These are phyloP conservation scores for Dittrichia graveolens DNA, from an alignment of 129 eudicot genomes.

Conservation along the genomic window DNA sequence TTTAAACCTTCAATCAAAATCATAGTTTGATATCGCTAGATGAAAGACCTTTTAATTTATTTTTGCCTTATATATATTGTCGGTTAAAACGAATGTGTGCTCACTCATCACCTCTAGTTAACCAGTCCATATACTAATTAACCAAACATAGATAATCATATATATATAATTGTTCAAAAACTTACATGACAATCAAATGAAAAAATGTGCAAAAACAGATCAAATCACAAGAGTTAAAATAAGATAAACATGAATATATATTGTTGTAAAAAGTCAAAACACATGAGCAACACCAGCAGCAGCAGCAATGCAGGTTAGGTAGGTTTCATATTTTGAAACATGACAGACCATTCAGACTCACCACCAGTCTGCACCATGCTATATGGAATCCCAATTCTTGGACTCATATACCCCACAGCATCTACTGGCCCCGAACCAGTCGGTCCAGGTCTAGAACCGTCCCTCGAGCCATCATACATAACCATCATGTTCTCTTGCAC, in stretches of 20 bases:
- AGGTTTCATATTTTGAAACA: constrained; percentile 81
- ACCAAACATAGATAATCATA: neutral
- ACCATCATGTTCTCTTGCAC: constrained; percentile 40
- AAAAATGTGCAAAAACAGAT: constrained; percentile 1
- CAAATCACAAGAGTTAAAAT: neutral
- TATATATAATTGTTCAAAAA: neutral
- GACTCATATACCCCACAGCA: constrained; percentile 36
- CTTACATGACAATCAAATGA: neutral
- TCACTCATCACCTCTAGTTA: too few relatives aligned
- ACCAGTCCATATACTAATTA: neutral
- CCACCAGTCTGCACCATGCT: constrained; percentile 30
- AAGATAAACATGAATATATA: constrained; percentile 7
- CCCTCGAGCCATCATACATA: constrained; percentile 40
- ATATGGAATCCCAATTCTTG: constrained; percentile 36
- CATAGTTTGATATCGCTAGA: too few relatives aligned
- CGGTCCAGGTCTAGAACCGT: constrained; percentile 22
- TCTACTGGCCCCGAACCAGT: constrained; percentile 34
- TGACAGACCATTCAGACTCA: constrained; percentile 59
- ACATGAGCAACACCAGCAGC: neutral
- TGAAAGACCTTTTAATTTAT: too few relatives aligned
- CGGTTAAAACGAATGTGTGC: too few relatives aligned
- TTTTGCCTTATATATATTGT: too few relatives aligned
- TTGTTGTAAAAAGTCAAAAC: constrained; percentile 2
- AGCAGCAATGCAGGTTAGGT: constrained; percentile 34
- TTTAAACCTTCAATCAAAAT: too few relatives aligned